Conservation (phyloP, 371 early-diverging fungal species). For the Syncephalastrum contaminatum region DNA sequence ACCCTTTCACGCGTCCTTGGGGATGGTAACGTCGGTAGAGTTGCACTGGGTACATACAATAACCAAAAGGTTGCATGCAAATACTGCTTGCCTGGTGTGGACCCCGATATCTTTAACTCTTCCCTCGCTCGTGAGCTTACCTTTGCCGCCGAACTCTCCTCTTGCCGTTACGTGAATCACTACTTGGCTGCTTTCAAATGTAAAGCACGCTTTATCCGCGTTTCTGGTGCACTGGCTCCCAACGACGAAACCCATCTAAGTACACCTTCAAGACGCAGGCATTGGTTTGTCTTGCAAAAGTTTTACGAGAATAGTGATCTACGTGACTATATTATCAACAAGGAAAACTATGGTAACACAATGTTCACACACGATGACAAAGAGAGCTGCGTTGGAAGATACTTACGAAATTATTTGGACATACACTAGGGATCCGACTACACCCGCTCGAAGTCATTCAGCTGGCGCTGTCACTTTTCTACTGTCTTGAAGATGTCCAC, state of each 20-base stretch:
- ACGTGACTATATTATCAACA: constrained; percentile 25
- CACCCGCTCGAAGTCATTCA: constrained; percentile 28
- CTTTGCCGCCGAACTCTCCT: constrained; percentile 27
- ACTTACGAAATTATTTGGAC: not conserved
- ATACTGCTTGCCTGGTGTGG: no score
- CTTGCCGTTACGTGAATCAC: constrained; percentile 24
- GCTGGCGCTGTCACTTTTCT: constrained; percentile 29
- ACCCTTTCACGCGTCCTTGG: no score
- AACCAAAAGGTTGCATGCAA: no score
- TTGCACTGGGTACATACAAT: no score
- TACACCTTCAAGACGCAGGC: not conserved
- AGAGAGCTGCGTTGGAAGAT: not conserved
- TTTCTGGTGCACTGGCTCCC: not conserved
- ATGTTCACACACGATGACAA: not conserved
- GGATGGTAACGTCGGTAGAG: no score
- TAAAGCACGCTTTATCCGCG: constrained; percentile 1
- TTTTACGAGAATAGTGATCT: constrained; percentile 30
- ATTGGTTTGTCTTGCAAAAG: constrained; percentile 19
- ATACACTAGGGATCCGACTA: constrained; percentile 7
- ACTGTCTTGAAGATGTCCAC: constrained; percentile 34
- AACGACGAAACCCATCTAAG: not conserved
- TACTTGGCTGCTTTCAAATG: constrained; percentile 30
- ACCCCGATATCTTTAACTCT: no score
- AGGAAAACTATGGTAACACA: constrained; percentile 3
- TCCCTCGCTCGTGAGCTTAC: constrained; percentile 20